These are phyloP conservation scores for Noccaea bulbosa DNA, from an alignment of 345 rosid genomes.

Conservation along the genomic window DNA sequence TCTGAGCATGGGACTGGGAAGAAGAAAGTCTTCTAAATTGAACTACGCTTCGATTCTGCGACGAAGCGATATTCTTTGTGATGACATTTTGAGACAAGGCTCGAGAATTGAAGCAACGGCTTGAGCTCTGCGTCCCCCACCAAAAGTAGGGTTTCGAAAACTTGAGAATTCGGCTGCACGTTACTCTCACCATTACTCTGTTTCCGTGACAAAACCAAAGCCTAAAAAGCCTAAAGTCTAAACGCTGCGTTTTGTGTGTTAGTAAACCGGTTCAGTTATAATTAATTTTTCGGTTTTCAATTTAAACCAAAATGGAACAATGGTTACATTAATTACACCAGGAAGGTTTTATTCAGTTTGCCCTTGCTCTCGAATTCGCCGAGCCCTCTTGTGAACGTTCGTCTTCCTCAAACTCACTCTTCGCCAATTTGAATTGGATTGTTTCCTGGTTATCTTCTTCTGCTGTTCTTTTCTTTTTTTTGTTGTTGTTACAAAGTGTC, in stretches of 20 bases:
- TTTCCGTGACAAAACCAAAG: neutral
- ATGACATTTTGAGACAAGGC: neutral
- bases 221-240: too few relatives aligned
- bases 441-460: too few relatives aligned
- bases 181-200: neutral
- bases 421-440: neutral
- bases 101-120: conserved; percentile 26
- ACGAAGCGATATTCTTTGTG: neutral
- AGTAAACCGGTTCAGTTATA: neutral
- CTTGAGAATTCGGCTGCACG: conserved; percentile 11
- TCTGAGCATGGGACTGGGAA: conserved; percentile 1
- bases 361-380: neutral
- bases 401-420: neutral
- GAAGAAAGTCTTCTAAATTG: conserved; percentile 13
- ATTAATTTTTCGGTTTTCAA: neutral
- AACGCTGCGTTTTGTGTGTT: too few relatives aligned
- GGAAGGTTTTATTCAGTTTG: neutral
- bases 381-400: conserved; percentile 1
- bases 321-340: neutral
- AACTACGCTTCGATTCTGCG: neutral
- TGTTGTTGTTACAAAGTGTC: too few relatives aligned
- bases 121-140: conserved; percentile 10
- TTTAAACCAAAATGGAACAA: neutral
- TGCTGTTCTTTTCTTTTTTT: too few relatives aligned
- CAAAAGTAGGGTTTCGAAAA: conserved; percentile 14